Evolutionary conservation across 768 basidiomycete species (phyloP).

Genomic region (Serendipita sp.): DNA sequence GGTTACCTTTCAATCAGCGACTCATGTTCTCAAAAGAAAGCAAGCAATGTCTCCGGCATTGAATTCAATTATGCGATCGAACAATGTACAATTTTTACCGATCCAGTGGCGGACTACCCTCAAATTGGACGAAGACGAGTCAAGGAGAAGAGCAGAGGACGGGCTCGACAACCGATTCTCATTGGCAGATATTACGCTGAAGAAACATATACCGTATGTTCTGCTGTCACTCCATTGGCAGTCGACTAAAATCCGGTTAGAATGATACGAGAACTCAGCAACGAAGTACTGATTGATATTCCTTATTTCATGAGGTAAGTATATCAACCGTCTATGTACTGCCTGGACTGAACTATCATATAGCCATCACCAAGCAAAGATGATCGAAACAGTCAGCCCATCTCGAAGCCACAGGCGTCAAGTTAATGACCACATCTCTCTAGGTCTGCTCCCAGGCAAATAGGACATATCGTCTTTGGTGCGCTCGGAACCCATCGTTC

Average conservation of each 20-base stretch:
- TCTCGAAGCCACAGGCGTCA: not conserved
- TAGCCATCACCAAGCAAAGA: conserved; percentile 24
- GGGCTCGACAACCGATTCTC: conserved; percentile 29
- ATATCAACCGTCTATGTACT: not conserved
- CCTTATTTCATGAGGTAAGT: conserved; percentile 27
- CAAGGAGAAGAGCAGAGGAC: conserved; percentile 24
- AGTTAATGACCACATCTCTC: not conserved
- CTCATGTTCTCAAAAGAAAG: conserved; percentile 15
- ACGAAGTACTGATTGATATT: conserved; percentile 27
- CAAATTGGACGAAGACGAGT: conserved; percentile 21
- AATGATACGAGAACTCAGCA: conserved; percentile 26
- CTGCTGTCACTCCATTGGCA: not conserved
- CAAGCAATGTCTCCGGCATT: conserved; percentile 26
- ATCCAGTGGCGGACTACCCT: conserved; percentile 28
- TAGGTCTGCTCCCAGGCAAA: conserved; percentile 26
- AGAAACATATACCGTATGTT: conserved; percentile 26
- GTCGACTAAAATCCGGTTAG: not conserved
- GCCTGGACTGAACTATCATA: not conserved
- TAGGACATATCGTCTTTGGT: conserved; percentile 27
- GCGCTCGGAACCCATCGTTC: conserved; percentile 27
- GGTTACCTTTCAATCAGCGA: not conserved
- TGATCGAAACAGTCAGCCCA: conserved; percentile 26
- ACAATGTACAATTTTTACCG: conserved; percentile 27
- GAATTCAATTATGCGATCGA: conserved; percentile 25
- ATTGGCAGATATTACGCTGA: conserved; percentile 27